Base-by-base conservation (phyloP, 805 yeast genomes). In the Diddensiella transvaalensis region DNA sequence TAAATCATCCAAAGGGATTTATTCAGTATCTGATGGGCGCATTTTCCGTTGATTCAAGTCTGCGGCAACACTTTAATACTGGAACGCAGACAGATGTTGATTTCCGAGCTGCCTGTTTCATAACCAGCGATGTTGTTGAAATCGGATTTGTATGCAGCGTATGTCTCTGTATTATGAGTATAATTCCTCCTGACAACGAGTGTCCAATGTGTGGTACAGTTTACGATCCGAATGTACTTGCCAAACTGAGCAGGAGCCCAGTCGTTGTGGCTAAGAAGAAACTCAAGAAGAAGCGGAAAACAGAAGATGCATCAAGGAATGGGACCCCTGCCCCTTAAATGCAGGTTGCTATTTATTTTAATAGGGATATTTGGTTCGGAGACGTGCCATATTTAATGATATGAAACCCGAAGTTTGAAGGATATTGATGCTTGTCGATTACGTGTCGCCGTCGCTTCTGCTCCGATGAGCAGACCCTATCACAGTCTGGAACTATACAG, bases 81-180 rank as follows among this genome's bases (percentile, higher is more conserved):
- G 96, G 97, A 0, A 85, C 91, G 0, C 84, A 84, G 58, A 79
- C 86, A 2, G 81, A 86, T 52, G 93, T 93, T 22, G 96, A 93
- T 67, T 93, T 93, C 65, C 73, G 96, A 51, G 96, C 99, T 0
- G 88, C 96, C 15, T 93, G 99, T 66, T 91, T 88, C 60, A 69
- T 88, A 29, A 88, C 96, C 0, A 90, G 91, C n/a, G 79, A 82
- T 58, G 83, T 90, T 3, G 91, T 93, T 8, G 97, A 93, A 57
- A 77, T 91, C 37, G 99, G 98, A 0, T 90, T 79, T 59, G 97
- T 93, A 3, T 93, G 99, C 66, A 83, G 95, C 19, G 96, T 93
- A 22, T 93, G 99, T 63, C 69, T 91, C 17, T 90, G 97, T 61
- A 86, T 73, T 47, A 62, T 60, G 72, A 59, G 59, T 35, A 40